These are phyloP conservation scores for Ceratocystis smalleyi DNA, from an alignment of 2,329 filamentous ascomycete genomes.

Conservation along the genomic window DNA sequence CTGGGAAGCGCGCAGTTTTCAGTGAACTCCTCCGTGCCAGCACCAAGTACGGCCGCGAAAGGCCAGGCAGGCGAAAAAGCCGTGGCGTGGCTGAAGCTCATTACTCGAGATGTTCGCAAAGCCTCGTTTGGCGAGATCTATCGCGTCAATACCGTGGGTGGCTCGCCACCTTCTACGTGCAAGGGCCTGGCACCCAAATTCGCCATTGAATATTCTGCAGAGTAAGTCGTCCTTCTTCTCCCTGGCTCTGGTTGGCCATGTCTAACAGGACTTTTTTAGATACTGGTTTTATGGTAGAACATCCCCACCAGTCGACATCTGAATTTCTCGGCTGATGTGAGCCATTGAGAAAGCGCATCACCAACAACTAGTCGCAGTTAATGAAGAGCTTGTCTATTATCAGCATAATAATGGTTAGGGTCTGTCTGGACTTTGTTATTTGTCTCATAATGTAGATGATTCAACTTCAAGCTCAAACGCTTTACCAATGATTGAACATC, in stretches of 20 bases:
- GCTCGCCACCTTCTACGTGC: slow-evolving; percentile 59
- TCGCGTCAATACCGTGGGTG: slow-evolving; percentile 70
- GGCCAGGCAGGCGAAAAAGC: slow-evolving; percentile 51
- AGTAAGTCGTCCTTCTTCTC: slow-evolving; percentile 43
- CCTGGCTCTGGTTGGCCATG: slow-evolving; percentile 14
- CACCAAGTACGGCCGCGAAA: slow-evolving; percentile 43
- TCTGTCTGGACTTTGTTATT: background rate
- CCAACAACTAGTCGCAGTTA: background rate
- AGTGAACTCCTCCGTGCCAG: slow-evolving; percentile 45
- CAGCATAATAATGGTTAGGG: background rate
- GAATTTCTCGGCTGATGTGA: background rate
- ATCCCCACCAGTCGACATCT: background rate
- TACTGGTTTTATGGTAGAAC: slow-evolving; percentile 26
- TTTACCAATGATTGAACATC: background rate
- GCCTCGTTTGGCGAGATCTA: slow-evolving; percentile 60
- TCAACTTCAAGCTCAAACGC: background rate
- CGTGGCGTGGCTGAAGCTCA: slow-evolving; percentile 68
- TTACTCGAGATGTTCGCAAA: slow-evolving; percentile 34
- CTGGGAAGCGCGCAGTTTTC: slow-evolving; percentile 35
- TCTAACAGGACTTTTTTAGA: slow-evolving; percentile 18
- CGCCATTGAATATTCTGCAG: slow-evolving; percentile 62
- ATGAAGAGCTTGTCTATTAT: background rate
- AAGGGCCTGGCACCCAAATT: slow-evolving; percentile 47
- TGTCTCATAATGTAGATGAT: background rate
- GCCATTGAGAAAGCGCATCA: background rate